phyloP scores from a whole-genome alignment of 257 asterid genomes.

The Solanum sejunctum region DNA sequence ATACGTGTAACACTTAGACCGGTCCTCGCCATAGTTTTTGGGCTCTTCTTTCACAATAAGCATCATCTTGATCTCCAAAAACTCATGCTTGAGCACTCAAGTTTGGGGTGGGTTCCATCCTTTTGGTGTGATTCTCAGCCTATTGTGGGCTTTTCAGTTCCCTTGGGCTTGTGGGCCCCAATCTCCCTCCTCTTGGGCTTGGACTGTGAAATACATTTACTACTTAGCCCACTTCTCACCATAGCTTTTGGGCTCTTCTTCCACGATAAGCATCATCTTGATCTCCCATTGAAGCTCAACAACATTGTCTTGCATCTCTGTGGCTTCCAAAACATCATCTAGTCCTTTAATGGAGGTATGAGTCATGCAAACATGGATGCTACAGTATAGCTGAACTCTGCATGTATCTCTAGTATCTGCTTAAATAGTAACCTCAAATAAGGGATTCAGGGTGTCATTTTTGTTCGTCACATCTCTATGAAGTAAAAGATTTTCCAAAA shows the following conservation, averaged over 20 bases:
- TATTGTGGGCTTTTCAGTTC: not conserved
- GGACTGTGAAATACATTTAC: not conserved
- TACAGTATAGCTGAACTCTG: not conserved
- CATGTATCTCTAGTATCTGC: not conserved
- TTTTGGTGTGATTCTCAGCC: not conserved
- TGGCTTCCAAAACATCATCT: not conserved
- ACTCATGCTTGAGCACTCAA: not conserved
- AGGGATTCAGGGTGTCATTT: not conserved
- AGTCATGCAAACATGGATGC: not conserved
- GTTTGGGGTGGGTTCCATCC: not conserved
- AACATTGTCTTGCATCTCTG: not conserved
- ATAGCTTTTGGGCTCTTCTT: not conserved
- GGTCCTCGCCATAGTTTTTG: not conserved
- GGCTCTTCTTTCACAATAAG: not conserved
- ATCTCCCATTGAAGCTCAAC: not conserved
- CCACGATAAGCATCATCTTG: not conserved
- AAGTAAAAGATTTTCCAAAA: not conserved
- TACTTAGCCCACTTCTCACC: not conserved
- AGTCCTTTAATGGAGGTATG: not conserved
- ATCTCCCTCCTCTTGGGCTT: not conserved
- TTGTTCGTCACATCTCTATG: not conserved
- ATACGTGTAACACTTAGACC: not conserved
- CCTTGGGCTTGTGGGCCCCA: not conserved
- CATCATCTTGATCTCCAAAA: not conserved
- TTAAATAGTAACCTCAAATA: not conserved